phyloP scores from a whole-genome alignment of 495 filamentous ascomycete genomes.

The Parathielavia appendiculata region DNA sequence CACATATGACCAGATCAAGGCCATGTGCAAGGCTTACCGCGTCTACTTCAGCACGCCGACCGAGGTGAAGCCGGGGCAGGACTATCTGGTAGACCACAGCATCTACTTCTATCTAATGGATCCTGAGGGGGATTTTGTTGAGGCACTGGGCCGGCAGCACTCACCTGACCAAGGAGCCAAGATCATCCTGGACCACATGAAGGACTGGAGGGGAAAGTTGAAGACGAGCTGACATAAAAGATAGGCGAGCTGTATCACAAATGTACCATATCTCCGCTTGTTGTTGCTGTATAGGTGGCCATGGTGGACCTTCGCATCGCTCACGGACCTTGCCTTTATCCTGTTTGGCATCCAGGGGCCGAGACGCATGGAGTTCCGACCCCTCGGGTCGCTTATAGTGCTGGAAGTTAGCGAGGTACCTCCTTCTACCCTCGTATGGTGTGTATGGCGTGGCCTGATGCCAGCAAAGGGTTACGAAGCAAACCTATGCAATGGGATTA shows the following conservation, averaged over 20 bases:
- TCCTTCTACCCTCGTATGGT: too few relatives aligned
- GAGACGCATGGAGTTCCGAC: background rate
- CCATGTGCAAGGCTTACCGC: conserved; percentile 87
- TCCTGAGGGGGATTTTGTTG: conserved; percentile 96
- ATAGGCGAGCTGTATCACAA: background rate
- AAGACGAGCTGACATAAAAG: conserved; percentile 11
- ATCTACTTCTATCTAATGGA: conserved; percentile 99
- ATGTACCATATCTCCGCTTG: conserved; percentile 18
- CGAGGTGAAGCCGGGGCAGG: conserved; percentile 82
- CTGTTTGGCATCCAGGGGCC: background rate
- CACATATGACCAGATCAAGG: conserved; percentile 84
- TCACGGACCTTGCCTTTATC: background rate
- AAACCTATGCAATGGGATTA: too few relatives aligned
- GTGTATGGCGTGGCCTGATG: too few relatives aligned
- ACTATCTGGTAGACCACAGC: conserved; percentile 96
- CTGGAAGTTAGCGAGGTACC: too few relatives aligned
- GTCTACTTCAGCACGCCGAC: conserved; percentile 95
- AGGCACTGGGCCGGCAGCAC: conserved; percentile 92
- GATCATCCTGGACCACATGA: conserved; percentile 80
- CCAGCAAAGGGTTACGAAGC: too few relatives aligned
- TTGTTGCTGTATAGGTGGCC: background rate
- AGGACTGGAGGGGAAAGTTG: conserved; percentile 70
- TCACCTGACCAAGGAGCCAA: conserved; percentile 79
- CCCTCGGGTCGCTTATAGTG: background rate
- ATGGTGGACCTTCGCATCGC: too few relatives aligned